Base-by-base conservation (phyloP, 345 rosid species). In the Linum usitatissimum region DNA sequence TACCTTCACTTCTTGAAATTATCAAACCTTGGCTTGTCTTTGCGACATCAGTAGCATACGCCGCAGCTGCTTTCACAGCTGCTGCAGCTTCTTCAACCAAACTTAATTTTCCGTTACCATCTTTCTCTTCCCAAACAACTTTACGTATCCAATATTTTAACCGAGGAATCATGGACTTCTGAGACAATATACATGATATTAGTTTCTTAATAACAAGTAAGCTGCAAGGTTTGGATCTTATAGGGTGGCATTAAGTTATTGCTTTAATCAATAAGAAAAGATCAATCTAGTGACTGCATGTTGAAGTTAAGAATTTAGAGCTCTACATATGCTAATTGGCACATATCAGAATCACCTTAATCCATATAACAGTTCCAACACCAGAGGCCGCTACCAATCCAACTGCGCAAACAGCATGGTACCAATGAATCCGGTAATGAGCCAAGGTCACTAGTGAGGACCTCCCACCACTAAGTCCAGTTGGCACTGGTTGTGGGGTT, bases 51-150 rank as follows among this genome's bases (percentile, higher is more conserved):
- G 90, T 76, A 57, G 97, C 95, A 1, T 97, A 95, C 1, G 84
- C 87, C 8, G 97, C 88, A 12, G 97, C 97, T 65, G 96, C 71
- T 81, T 87, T 93, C 53, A 96, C 92, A 57, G 96, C 99, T 18
- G 90, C 89, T 9, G 90, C 95, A 57, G 97, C 91, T 70, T 87
- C 97, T 72, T 93, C 99, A 55, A 81, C 87, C 73, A 83, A 68
- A 77, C 81, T 90, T 63, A 96, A 90, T 70, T 83, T 85, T 34
- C 56, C 71, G 63, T 53, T 62, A 42, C 77, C 84, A 68, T 86
- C 71, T 73, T 89, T 93, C 73, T 90, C 95, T 78, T 90, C 97
- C 34, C 72, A 38, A 21, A 78, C 86, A 73, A 90, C 78, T 66
- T 83, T 82, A 59, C 90, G 89, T 66, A 93, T 83, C 99, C 99